Evolutionary conservation across 2,329 filamentous ascomycete species (phyloP).

Genomic region (Clonostachys byssicola): DNA sequence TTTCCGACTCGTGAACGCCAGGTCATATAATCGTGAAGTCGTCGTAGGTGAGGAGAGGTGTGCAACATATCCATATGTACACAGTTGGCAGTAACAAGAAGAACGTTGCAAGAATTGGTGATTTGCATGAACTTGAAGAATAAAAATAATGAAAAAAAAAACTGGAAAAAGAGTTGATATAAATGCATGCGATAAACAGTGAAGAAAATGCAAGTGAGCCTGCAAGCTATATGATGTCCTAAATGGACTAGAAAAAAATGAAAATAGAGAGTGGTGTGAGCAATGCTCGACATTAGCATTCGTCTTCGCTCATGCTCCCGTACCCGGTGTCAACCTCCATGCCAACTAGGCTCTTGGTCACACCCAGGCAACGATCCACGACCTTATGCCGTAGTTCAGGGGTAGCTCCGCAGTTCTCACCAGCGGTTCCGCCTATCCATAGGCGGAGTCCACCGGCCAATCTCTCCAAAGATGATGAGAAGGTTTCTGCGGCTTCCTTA

Average conservation of each 20-base stretch:
- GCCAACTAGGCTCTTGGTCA: slow-evolving; percentile 53
- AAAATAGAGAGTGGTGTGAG: too few relatives aligned
- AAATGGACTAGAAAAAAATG: too few relatives aligned
- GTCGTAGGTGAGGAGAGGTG: too few relatives aligned
- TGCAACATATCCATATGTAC: too few relatives aligned
- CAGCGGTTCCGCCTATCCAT: slow-evolving; percentile 53
- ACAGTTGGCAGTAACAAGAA: too few relatives aligned
- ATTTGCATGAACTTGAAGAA: not conserved
- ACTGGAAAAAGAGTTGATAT: not conserved
- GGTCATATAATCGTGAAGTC: too few relatives aligned
- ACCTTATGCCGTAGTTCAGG: slow-evolving; percentile 46
- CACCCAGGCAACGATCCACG: slow-evolving; percentile 49
- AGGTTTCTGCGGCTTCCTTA: slow-evolving; percentile 39
- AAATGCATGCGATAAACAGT: too few relatives aligned
- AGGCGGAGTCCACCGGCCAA: slow-evolving; percentile 54
- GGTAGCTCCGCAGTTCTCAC: slow-evolving; percentile 46
- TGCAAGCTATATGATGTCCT: too few relatives aligned
- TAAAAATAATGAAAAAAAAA: not conserved
- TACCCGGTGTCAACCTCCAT: slow-evolving; percentile 60
- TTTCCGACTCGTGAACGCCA: too few relatives aligned
- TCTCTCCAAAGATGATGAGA: slow-evolving; percentile 45
- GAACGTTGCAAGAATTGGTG: too few relatives aligned
- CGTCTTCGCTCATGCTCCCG: slow-evolving; percentile 48
- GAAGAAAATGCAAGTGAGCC: too few relatives aligned
- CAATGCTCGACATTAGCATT: not conserved